A percentile compares a stretch with the other conserved stretches of the same genome.
phyloP scores from a whole-genome alignment of 345 rosid species.

The Reutealis trisperma region DNA sequence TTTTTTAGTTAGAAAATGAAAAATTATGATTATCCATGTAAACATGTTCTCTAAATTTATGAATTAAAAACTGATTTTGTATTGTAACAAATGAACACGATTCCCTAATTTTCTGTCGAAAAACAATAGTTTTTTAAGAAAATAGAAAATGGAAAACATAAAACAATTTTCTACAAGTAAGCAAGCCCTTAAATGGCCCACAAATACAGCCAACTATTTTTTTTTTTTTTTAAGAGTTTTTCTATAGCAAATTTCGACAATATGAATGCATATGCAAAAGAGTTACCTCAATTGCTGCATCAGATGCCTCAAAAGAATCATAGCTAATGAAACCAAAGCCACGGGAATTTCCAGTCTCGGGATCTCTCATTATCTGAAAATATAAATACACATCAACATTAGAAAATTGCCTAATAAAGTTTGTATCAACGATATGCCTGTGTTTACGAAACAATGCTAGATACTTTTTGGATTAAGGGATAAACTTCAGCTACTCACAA shows the following conservation, averaged over 20 bases:
- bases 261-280: not conserved
- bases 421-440: not conserved
- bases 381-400: not conserved
- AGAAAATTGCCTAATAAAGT: not conserved
- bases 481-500: not conserved
- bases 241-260: not conserved
- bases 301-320: constrained; percentile 98
- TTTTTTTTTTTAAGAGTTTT: not conserved
- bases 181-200: too few species aligned
- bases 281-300: constrained; percentile 94
- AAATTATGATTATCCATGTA: too few species aligned
- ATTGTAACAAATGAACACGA: too few species aligned
- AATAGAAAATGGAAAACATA: too few species aligned
- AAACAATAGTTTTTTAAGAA: too few species aligned
- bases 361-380: constrained; percentile 94
- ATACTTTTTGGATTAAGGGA: not conserved
- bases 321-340: constrained; percentile 99
- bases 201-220: not conserved
- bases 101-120: too few species aligned
- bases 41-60: too few species aligned
- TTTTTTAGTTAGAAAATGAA: too few species aligned
- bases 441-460: not conserved
- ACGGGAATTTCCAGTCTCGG: constrained; percentile 96
- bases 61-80: too few species aligned
- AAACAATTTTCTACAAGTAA: too few species aligned